Conservation (phyloP, 768 basidiomycete species). For the Tylopilus vinaceipallidus region DNA sequence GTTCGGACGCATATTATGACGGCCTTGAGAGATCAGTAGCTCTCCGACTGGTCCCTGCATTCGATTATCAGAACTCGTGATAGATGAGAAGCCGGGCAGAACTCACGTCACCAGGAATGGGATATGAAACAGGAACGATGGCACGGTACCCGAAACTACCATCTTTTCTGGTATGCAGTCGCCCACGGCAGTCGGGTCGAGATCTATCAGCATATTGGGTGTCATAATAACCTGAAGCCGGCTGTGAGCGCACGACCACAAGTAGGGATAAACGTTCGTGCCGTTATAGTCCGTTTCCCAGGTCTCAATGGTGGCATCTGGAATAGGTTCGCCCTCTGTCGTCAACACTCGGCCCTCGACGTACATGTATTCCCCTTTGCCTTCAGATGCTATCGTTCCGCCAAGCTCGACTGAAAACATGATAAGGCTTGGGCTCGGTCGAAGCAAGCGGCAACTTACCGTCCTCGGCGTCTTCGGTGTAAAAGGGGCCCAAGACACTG, state of each 20-base stretch:
- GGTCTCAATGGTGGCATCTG: constrained; percentile 70
- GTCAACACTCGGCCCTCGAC: constrained; percentile 67
- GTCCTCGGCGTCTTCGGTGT: constrained; percentile 72
- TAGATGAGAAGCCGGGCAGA: neutral
- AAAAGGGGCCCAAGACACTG: constrained; percentile 82
- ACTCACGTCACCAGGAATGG: constrained; percentile 69
- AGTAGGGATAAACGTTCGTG: constrained; percentile 23
- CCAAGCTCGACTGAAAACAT: constrained; percentile 54
- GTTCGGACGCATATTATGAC: constrained; percentile 78
- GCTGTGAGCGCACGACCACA: neutral
- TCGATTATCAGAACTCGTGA: constrained; percentile 7
- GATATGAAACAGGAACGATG: constrained; percentile 64
- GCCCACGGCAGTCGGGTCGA: constrained; percentile 72
- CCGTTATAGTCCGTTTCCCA: constrained; percentile 77
- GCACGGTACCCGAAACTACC: constrained; percentile 74
- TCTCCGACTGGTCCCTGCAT: constrained; percentile 66
- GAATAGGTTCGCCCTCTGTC: constrained; percentile 62
- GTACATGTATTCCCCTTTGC: constrained; percentile 81
- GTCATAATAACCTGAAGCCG: constrained; percentile 33
- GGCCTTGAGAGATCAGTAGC: constrained; percentile 50
- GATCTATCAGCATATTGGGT: constrained; percentile 55
- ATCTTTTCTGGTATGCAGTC: constrained; percentile 54
- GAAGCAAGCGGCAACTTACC: constrained; percentile 38
- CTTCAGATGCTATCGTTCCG: constrained; percentile 81
- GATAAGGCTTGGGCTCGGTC: neutral